Evolutionary conservation across 1,284 basidiomycete species (phyloP).

Genomic region (Sanguinoderma infundibulare): DNA sequence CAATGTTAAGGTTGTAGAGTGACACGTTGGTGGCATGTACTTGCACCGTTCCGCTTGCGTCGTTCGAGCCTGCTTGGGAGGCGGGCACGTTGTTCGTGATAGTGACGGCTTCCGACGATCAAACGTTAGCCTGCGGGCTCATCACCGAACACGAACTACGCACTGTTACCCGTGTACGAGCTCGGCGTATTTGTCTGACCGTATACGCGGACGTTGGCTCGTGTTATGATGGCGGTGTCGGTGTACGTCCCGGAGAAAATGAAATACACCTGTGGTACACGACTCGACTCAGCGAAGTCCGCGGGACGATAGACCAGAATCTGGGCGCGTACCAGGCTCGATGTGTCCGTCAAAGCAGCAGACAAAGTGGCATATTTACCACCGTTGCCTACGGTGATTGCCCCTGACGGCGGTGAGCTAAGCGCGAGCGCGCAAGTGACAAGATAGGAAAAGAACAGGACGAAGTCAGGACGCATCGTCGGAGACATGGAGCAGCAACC

Average conservation of each 20-base stretch:
- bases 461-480: conserved; percentile 11
- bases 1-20: conserved; percentile 61
- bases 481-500: not conserved
- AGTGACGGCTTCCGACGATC: conserved; percentile 36
- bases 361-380: conserved; percentile 30
- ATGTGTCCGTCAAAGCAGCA: conserved; percentile 30
- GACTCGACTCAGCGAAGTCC: not conserved
- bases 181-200: conserved; percentile 27
- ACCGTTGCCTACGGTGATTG: conserved; percentile 30
- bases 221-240: conserved; percentile 56
- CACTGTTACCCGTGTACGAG: conserved; percentile 29
- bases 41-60: conserved; percentile 57
- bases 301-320: not conserved
- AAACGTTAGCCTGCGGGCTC: conserved; percentile 11
- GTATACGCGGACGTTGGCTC: conserved; percentile 35
- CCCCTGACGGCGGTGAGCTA: conserved; percentile 27
- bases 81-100: conserved; percentile 48
- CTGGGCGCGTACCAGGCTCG: conserved; percentile 29
- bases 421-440: conserved; percentile 19
- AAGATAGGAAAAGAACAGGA: conserved; percentile 13
- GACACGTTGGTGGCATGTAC: conserved; percentile 55
- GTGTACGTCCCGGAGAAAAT: conserved; percentile 58
- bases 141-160: conserved; percentile 15
- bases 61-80: conserved; percentile 52
- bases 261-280: conserved; percentile 45